Percentiles rank a stretch among this genome's conserved stretches.
Evolutionary conservation across 169 alveolate genomes (phyloP).

Genomic region (Babesia bigemina): DNA sequence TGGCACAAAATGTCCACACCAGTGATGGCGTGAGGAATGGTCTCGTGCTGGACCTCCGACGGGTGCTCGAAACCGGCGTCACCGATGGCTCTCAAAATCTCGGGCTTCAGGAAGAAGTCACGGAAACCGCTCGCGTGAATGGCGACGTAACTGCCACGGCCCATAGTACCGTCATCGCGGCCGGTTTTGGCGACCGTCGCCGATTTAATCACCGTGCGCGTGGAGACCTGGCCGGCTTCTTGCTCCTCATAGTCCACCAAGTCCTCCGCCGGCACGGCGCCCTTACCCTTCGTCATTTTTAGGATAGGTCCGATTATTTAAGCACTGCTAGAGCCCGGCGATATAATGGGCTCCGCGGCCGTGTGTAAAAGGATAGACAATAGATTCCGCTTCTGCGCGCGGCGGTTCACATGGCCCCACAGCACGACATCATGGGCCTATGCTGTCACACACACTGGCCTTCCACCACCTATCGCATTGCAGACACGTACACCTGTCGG

Average conservation of each 20-base stretch:
- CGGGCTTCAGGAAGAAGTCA: constrained; percentile 96
- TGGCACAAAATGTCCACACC: constrained; percentile 98
- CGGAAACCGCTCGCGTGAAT: constrained; percentile 93
- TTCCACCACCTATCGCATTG: no score
- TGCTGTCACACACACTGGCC: no score
- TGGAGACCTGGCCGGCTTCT: constrained; percentile 67
- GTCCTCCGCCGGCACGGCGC: constrained; percentile 74
- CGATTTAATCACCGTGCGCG: constrained; percentile 68
- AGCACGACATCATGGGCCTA: no score
- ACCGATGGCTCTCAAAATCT: constrained; percentile 93
- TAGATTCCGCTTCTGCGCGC: no score
- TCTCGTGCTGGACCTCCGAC: constrained; percentile 98
- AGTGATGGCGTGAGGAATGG: constrained; percentile 97
- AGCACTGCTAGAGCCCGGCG: background rate
- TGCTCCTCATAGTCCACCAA: constrained; percentile 82
- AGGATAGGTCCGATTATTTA: background rate
- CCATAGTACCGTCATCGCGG: constrained; percentile 77
- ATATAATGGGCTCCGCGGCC: background rate
- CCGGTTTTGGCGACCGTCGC: constrained; percentile 65
- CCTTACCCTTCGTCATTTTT: constrained; percentile 59
- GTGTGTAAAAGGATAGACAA: no score
- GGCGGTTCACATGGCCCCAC: no score
- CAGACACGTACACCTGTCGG: no score
- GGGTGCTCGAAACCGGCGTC: constrained; percentile 99
- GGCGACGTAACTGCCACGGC: constrained; percentile 87